Conservation (phyloP, 345 rosid genomes). For the Eucalyptus melliodora region DNA sequence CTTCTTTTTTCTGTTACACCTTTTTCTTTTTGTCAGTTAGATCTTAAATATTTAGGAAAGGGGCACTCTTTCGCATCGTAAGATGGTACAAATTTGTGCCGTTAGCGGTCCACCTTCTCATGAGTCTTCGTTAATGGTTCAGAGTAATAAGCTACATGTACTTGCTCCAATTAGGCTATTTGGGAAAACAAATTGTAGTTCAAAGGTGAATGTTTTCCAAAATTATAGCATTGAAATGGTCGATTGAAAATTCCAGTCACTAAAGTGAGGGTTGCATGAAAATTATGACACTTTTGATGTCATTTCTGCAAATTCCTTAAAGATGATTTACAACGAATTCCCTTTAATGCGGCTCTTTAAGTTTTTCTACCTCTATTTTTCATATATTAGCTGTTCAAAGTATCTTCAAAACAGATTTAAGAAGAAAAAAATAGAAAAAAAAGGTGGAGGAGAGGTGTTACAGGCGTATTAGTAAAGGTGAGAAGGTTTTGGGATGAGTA, state of each 20-base stretch:
- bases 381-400: no score
- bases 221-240: not conserved
- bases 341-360: not conserved
- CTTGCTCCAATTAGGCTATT: not conserved
- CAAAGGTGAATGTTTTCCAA: not conserved
- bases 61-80: not conserved
- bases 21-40: no score
- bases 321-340: not conserved
- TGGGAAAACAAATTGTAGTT: not conserved
- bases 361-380: not conserved
- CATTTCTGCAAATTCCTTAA: not conserved
- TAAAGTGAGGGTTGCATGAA: fast-evolving
- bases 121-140: not conserved
- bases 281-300: not conserved
- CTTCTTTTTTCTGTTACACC: not conserved
- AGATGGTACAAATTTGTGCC: not conserved
- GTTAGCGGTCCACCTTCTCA: not conserved
- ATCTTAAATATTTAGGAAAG: no score
- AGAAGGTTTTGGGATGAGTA: not conserved
- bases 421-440: not conserved
- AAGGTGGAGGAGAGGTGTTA: not conserved
- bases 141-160: not conserved
- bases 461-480: not conserved
- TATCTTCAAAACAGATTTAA: no score
- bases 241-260: not conserved